Evolutionary conservation across 192 early-diverging fungal species (phyloP).

Genomic region (Geranomyces michiganensis): DNA sequence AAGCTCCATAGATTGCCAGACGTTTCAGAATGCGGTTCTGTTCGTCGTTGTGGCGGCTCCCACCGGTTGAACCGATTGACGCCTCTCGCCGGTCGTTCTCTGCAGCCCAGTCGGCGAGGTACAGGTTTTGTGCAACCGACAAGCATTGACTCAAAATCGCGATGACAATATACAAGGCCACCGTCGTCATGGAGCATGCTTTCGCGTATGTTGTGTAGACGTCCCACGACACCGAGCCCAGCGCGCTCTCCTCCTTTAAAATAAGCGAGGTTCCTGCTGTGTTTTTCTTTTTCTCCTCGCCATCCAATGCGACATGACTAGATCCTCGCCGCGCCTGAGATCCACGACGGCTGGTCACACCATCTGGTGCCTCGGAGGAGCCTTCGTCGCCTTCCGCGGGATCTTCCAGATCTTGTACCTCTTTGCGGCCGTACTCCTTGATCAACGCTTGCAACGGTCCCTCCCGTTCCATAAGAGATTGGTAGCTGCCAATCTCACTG

Average conservation of each 20-base stretch:
- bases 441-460: slow-evolving; percentile 70
- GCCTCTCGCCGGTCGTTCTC: slow-evolving; percentile 45
- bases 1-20: slow-evolving; percentile 76
- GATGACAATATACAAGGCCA: slow-evolving; percentile 61
- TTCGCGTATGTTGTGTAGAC: slow-evolving; percentile 83
- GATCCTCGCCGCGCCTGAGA: slow-evolving; percentile 8
- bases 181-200: slow-evolving; percentile 67
- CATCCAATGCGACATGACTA: neutral
- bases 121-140: slow-evolving; percentile 52
- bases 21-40: slow-evolving; percentile 57
- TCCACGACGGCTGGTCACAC: slow-evolving; percentile 1
- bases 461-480: slow-evolving; percentile 65
- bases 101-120: slow-evolving; percentile 54
- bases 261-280: slow-evolving; percentile 52
- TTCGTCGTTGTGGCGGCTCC: neutral
- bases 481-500: slow-evolving; percentile 67
- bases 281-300: slow-evolving; percentile 4
- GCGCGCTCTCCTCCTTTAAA: slow-evolving; percentile 76
- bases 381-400: slow-evolving; percentile 20
- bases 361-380: slow-evolving; percentile 6
- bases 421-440: slow-evolving; percentile 69
- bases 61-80: neutral
- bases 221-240: slow-evolving; percentile 78
- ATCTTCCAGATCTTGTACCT: slow-evolving; percentile 36
- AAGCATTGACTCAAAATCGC: slow-evolving; percentile 47